These are phyloP conservation scores for Curvularia hawaiiensis DNA, from an alignment of 2,329 filamentous ascomycete species.

Conservation along the genomic window DNA sequence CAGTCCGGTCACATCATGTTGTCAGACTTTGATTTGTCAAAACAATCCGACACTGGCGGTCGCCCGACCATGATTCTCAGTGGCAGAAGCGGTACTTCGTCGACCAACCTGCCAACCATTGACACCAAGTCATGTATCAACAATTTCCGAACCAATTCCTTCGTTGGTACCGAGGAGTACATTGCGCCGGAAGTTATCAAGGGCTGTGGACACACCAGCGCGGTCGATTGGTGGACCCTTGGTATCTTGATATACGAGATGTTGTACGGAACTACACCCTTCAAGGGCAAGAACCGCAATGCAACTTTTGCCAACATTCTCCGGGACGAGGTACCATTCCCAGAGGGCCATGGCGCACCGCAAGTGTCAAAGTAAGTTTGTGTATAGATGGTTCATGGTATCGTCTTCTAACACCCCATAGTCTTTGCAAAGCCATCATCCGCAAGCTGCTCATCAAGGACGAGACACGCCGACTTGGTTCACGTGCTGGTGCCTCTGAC, in stretches of 20 bases:
- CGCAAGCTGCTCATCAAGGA: constrained; percentile 98
- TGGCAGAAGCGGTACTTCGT: constrained; percentile 79
- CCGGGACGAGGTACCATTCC: constrained; percentile 93
- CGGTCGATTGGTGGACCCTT: constrained; percentile 99
- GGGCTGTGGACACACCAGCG: constrained; percentile 96
- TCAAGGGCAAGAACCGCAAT: constrained; percentile 99
- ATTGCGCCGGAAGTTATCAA: constrained; percentile 99
- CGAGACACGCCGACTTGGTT: constrained; percentile 89
- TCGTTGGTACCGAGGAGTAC: constrained; percentile 98
- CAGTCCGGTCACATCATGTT: constrained; percentile 99
- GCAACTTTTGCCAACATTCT: constrained; percentile 98
- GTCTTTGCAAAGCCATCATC: constrained; percentile 94
- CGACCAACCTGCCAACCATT: constrained; percentile 89
- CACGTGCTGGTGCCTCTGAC: constrained; percentile 92
- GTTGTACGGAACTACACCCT: constrained; percentile 97
- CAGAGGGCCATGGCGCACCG: constrained; percentile 81
- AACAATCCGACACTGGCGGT: constrained; percentile 94
- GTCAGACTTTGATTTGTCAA: constrained; percentile 97
- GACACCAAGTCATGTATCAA: constrained; percentile 98
- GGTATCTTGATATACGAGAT: constrained; percentile 98
- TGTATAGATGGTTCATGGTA: background rate
- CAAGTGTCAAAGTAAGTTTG: constrained; percentile 86
- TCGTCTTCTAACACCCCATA: constrained; percentile 51
- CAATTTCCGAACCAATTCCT: constrained; percentile 97
- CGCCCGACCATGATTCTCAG: constrained; percentile 94